phyloP scores from a whole-genome alignment of 2,329 filamentous ascomycete species.

The Ophidiomyces ophidiicola region DNA sequence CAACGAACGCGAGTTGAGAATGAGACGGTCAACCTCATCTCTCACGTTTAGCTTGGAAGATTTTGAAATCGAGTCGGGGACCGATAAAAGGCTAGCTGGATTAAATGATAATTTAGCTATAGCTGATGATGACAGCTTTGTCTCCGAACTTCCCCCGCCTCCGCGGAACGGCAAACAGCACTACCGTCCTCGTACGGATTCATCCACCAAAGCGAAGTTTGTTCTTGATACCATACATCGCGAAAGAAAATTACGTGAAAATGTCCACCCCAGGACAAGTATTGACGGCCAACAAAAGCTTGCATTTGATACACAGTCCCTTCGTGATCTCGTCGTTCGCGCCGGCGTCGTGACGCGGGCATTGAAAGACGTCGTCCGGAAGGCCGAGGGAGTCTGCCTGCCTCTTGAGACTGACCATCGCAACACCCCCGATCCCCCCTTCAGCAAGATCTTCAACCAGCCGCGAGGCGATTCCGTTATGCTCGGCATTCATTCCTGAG shows the following conservation, averaged over 20 bases:
- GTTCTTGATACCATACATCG: constrained; percentile 13
- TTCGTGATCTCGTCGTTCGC: constrained; percentile 47
- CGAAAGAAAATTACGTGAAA: constrained; percentile 7
- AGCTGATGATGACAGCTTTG: constrained; percentile 1
- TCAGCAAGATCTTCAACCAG: constrained; percentile 38
- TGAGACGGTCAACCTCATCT: constrained; percentile 8
- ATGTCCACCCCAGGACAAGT: neutral
- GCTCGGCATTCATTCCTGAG: neutral
- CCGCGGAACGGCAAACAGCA: neutral
- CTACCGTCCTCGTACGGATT: constrained; percentile 14
- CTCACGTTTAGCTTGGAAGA: constrained; percentile 8
- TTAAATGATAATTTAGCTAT: constrained; percentile 3
- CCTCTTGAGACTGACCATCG: constrained; percentile 19
- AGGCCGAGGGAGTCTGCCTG: constrained; percentile 35
- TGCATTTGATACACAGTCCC: constrained; percentile 54
- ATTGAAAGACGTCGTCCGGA: constrained; percentile 39
- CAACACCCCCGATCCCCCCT: constrained; percentile 31
- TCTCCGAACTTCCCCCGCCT: neutral
- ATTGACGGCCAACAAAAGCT: constrained; percentile 37
- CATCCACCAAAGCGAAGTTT: constrained; percentile 12
- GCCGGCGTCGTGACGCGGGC: constrained; percentile 39
- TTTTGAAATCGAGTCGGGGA: constrained; percentile 5
- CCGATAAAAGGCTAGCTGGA: neutral
- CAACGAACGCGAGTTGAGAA: constrained; percentile 1
- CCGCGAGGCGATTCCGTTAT: constrained; percentile 16